phyloP scores from a whole-genome alignment of 257 asterid species.

The Mentha longifolia region DNA sequence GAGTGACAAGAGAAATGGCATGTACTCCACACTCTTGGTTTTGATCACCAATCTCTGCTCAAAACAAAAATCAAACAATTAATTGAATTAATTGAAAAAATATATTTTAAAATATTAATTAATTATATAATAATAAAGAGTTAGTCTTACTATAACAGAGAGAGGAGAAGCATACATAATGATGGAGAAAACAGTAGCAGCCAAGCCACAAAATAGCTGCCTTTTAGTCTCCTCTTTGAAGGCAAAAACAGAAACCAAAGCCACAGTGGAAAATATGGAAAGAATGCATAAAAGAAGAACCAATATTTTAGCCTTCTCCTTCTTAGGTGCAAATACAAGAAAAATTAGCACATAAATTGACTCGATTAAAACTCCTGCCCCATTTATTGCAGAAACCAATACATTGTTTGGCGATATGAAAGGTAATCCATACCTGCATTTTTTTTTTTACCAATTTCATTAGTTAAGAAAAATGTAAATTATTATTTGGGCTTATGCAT shows the following conservation, averaged over 20 bases:
- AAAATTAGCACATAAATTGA: conserved; percentile 57
- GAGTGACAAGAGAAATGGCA: conserved; percentile 78
- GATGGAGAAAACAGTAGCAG: conserved; percentile 66
- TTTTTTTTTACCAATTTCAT: background rate
- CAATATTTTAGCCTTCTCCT: conserved; percentile 60
- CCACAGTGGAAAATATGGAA: conserved; percentile 57
- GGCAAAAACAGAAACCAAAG: conserved; percentile 56
- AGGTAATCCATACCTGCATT: conserved; percentile 84
- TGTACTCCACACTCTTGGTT: conserved; percentile 80
- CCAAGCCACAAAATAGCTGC: conserved; percentile 64
- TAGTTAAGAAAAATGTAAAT: too few relatives aligned
- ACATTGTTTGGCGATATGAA: conserved; percentile 66
- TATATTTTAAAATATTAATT: too few relatives aligned
- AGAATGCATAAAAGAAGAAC: conserved; percentile 54
- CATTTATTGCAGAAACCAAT: conserved; percentile 50
- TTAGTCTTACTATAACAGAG: conserved; percentile 65
- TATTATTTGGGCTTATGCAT: too few relatives aligned
- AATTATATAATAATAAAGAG: background rate
- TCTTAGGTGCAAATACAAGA: conserved; percentile 62
- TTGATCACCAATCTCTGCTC: conserved; percentile 77
- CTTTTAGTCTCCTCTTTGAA: conserved; percentile 40
- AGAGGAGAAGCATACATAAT: conserved; percentile 88
- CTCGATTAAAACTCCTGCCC: conserved; percentile 56
- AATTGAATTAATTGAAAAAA: background rate
- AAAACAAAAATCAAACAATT: background rate